Percentiles rank a stretch among this genome's conserved stretches.
Evolutionary conservation across 2,329 filamentous ascomycete genomes (phyloP).

Genomic region (Samsoniella hepiali): DNA sequence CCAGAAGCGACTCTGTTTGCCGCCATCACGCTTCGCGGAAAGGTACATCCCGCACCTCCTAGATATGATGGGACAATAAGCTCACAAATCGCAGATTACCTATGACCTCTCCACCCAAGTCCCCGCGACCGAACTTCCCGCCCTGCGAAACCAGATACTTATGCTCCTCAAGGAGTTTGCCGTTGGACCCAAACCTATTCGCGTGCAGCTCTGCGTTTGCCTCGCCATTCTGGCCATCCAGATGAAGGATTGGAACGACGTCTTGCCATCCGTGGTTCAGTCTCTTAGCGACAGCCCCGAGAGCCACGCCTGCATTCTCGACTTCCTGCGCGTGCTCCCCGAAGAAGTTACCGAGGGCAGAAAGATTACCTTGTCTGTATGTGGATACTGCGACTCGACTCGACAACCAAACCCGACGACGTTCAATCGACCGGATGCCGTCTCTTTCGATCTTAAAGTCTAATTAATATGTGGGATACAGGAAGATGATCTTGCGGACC

Average conservation of each 20-base stretch:
- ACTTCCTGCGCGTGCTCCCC: constrained; percentile 93
- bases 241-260: constrained; percentile 94
- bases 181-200: constrained; percentile 75
- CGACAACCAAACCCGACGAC: constrained; percentile 16
- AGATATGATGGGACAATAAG: neutral
- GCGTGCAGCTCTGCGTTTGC: constrained; percentile 92
- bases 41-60: constrained; percentile 54
- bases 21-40: constrained; percentile 94
- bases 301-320: constrained; percentile 83
- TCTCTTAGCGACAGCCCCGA: constrained; percentile 72
- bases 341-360: constrained; percentile 99
- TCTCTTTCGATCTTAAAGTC: constrained; percentile 29
- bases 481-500: constrained; percentile 89
- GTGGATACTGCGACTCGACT: constrained; percentile 58
- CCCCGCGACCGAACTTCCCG: constrained; percentile 67
- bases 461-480: constrained; percentile 49
- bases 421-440: constrained; percentile 16
- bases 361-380: constrained; percentile 98
- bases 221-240: constrained; percentile 93
- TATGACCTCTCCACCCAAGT: constrained; percentile 89
- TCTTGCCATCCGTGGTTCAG: constrained; percentile 75
- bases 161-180: constrained; percentile 77
- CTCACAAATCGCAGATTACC: constrained; percentile 65
- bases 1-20: constrained; percentile 91
- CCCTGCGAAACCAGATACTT: constrained; percentile 80